phyloP scores from a whole-genome alignment of 148 eudicot genomes.

The Rhododendron ferrugineum region DNA sequence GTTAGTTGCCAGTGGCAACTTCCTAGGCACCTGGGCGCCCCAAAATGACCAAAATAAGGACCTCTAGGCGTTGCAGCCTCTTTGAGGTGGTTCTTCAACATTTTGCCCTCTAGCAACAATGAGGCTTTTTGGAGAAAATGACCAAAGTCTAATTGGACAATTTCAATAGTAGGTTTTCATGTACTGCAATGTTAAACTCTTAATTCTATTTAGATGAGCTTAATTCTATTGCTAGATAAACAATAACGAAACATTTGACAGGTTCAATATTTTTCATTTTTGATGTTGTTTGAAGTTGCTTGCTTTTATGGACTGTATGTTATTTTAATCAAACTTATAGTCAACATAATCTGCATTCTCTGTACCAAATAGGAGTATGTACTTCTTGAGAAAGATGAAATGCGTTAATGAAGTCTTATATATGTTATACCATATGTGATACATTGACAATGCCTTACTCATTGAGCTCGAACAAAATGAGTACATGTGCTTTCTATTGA shows the following conservation, averaged over 20 bases:
- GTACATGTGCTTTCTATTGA: neutral
- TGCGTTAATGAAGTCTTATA: neutral
- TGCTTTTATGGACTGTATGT: no score
- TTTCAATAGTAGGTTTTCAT: no score
- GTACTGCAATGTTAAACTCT: no score
- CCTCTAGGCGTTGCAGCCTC: neutral
- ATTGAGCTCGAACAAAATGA: neutral
- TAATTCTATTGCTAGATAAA: no score
- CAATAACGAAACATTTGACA: neutral
- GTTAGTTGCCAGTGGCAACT: neutral
- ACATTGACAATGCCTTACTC: neutral
- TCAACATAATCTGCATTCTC: neutral
- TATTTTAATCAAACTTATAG: neutral
- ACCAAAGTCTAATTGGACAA: neutral
- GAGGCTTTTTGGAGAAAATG: neutral
- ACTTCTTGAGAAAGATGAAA: neutral
- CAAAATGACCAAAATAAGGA: neutral
- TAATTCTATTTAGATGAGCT: no score
- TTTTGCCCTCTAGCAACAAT: no score
- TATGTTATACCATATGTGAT: neutral
- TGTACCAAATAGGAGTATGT: neutral
- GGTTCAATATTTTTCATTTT: neutral
- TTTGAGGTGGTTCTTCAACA: no score
- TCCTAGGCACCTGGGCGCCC: neutral
- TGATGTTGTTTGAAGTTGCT: neutral